phyloP scores from a whole-genome alignment of 2,329 filamentous ascomycete genomes.

The Lasiodiplodia citricola region DNA sequence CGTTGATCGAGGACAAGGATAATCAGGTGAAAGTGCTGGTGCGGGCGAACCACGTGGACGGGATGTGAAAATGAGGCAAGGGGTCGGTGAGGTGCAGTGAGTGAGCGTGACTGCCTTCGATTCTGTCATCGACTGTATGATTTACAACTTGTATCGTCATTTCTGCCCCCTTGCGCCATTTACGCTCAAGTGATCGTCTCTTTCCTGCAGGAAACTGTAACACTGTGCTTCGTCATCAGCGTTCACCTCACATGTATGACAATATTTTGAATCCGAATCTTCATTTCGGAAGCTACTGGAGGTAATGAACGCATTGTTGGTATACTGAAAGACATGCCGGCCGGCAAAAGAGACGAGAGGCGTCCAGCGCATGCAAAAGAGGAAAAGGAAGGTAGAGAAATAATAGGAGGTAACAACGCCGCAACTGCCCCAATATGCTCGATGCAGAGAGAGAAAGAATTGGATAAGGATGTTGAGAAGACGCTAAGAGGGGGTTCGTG shows the following conservation, averaged over 20 bases:
- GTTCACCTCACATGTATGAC: neutral
- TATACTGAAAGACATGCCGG: neutral
- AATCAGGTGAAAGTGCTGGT: conserved; percentile 57
- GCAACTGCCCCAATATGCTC: neutral
- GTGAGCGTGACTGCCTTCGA: neutral
- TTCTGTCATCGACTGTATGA: neutral
- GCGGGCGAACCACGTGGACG: conserved; percentile 31
- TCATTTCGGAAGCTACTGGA: neutral
- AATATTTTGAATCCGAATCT: neutral
- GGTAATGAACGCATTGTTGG: neutral
- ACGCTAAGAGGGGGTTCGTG: too few relatives aligned
- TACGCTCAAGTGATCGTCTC: too few relatives aligned
- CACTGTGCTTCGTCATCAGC: neutral
- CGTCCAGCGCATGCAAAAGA: neutral
- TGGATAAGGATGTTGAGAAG: neutral
- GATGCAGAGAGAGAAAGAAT: neutral
- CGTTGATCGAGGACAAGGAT: conserved; percentile 55
- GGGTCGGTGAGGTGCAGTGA: neutral
- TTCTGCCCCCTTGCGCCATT: neutral
- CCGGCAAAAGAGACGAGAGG: neutral
- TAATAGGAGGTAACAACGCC: neutral
- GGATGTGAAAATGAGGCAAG: neutral
- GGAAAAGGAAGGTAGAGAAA: neutral
- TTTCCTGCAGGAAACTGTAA: neutral
- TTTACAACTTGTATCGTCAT: neutral